Evolutionary conservation across 2,329 filamentous ascomycete genomes (phyloP).

Genomic region (Stemphylium vesicarium): DNA sequence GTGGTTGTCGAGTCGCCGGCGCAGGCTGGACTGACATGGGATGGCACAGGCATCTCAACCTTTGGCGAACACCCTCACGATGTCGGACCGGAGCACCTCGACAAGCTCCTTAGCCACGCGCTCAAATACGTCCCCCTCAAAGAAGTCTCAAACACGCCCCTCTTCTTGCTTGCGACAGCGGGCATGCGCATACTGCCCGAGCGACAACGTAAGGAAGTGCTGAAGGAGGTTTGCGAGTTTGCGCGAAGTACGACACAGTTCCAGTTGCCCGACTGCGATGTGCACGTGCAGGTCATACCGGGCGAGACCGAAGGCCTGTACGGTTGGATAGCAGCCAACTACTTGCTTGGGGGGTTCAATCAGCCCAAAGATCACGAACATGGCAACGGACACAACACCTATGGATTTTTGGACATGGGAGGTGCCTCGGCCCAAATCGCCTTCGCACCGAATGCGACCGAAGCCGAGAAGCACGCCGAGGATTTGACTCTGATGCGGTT

Average conservation of each 20-base stretch:
- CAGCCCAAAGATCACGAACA: slow-evolving; percentile 75
- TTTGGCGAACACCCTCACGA: slow-evolving; percentile 78
- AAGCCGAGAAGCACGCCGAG: slow-evolving; percentile 85
- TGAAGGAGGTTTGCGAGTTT: slow-evolving; percentile 83
- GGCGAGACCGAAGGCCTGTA: slow-evolving; percentile 96
- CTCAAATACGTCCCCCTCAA: slow-evolving; percentile 76
- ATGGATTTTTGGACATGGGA: slow-evolving; percentile 98
- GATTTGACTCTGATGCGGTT: slow-evolving; percentile 87
- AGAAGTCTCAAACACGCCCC: slow-evolving; percentile 81
- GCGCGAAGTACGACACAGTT: slow-evolving; percentile 79
- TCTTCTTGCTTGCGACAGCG: slow-evolving; percentile 94
- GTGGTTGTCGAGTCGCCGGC: background rate
- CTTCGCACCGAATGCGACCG: slow-evolving; percentile 91
- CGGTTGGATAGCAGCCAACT: slow-evolving; percentile 97
- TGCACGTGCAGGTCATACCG: slow-evolving; percentile 92
- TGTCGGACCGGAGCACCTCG: slow-evolving; percentile 82
- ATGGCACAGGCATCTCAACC: slow-evolving; percentile 71
- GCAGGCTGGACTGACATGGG: slow-evolving; percentile 17
- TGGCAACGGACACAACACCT: slow-evolving; percentile 89
- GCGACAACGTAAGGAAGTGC: slow-evolving; percentile 72
- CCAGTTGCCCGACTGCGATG: slow-evolving; percentile 83
- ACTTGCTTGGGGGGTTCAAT: slow-evolving; percentile 90
- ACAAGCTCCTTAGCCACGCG: slow-evolving; percentile 81
- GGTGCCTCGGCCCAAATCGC: slow-evolving; percentile 97
- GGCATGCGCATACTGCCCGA: slow-evolving; percentile 88